Base-by-base conservation (phyloP, 176 grass and related monocot species). In the Puccinellia tenuiflora region DNA sequence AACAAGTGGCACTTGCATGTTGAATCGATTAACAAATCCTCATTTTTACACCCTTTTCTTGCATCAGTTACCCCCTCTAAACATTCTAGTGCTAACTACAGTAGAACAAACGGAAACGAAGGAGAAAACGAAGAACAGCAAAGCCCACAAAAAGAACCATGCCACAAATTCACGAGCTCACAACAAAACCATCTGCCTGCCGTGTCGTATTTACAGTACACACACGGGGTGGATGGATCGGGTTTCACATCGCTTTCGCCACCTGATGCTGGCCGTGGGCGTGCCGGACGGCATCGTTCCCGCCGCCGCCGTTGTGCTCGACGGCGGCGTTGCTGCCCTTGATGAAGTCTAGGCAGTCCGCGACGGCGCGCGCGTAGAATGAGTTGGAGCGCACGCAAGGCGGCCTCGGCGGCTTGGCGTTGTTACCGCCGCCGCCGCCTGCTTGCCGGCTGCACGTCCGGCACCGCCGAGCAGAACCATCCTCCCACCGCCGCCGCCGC, bases 321-420 rank as follows among this genome's bases (percentile, higher is more conserved):
- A 11, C 22, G 76, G 54, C 61, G 68, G 54, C 70, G 83, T 89
- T 85, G 78, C 88, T 89, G 62, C 88, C 78, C 78, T 89, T 89
- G 63, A 89, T 89, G 83, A 89, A 89, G 72, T 89, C 88, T 7
- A 89, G 88, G 78, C 88, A 89, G 63, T 89, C 88, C 9, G 88
- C 88, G 15, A 89, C 88, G 78, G 88, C 88, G 42, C 83, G 88
- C 6, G 78, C 63, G 72, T 89, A 89, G 83, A 89, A 89, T 5
- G 88, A 89, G 54, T 89, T 89, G 43, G 88, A 89, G 54, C 88
- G 40, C 88, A 82, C 78, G 88, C 83, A 89, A 53, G 88, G 83
- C 10, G 88, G 72, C 53, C 53, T 60, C 42, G 71, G 62, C 12
- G 31, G 5, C 64, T 66, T 33, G 68, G n/a, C 29, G 7, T 13